A percentile compares a stretch with the other conserved stretches of the same genome.
These are phyloP conservation scores for Rosa persica DNA, from an alignment of 306 rosid species.

Conservation along the genomic window DNA sequence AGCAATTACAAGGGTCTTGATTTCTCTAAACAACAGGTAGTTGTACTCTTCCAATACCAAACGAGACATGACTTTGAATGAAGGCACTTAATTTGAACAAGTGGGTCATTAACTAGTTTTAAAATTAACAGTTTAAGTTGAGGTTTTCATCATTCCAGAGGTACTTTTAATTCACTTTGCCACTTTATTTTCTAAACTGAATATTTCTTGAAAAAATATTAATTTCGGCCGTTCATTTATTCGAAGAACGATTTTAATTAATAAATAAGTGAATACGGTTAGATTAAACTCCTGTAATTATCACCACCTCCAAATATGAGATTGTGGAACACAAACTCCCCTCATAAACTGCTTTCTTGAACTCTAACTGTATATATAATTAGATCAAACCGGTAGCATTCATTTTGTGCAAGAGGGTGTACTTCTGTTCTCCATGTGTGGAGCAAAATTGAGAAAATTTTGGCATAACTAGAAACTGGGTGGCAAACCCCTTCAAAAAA, in stretches of 20 bases:
- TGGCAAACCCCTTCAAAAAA: no score
- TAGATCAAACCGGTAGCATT: background rate
- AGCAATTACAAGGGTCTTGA: slow-evolving; percentile 49
- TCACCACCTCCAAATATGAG: background rate
- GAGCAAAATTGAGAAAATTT: slow-evolving; percentile 25
- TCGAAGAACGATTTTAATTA: no score
- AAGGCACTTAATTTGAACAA: slow-evolving; percentile 14
- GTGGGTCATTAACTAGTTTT: slow-evolving; percentile 18
- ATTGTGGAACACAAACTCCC: background rate
- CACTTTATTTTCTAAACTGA: no score
- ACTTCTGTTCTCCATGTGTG: slow-evolving; percentile 42
- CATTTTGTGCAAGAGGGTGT: background rate
- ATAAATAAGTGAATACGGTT: no score
- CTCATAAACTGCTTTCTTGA: background rate
- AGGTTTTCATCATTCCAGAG: slow-evolving; percentile 2
- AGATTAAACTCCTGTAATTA: background rate
- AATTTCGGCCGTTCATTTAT: no score
- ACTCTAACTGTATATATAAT: background rate
- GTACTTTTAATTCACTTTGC: no score
- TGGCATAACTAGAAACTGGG: slow-evolving; percentile 28
- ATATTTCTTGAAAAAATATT: no score
- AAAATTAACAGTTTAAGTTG: background rate
- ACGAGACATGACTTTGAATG: slow-evolving; percentile 9
- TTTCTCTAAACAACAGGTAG: slow-evolving; percentile 33
- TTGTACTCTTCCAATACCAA: slow-evolving; percentile 28